Evolutionary conservation across 176 grass and related monocot species (phyloP).

Genomic region (Sorghum bicolor): DNA sequence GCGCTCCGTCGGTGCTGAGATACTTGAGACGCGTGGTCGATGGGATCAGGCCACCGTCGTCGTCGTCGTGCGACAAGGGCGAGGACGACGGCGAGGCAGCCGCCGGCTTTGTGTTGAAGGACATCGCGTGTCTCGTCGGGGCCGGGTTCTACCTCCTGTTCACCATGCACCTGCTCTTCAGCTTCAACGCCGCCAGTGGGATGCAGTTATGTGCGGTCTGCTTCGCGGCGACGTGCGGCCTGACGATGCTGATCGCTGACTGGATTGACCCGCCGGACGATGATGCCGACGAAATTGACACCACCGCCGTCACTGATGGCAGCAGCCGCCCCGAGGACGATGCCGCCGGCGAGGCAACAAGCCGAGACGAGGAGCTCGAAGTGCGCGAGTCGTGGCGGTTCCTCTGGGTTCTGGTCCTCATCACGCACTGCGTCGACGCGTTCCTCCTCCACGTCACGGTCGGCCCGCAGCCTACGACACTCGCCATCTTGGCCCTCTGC

Average conservation of each 20-base stretch:
- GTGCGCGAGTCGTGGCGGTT: neutral
- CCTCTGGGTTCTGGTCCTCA: neutral
- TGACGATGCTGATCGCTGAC: neutral
- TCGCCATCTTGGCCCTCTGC: neutral
- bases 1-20: neutral
- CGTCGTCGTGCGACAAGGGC: neutral
- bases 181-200: neutral
- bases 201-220: neutral
- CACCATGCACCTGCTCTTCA: neutral
- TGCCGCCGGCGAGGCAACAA: neutral
- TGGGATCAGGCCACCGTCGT: neutral
- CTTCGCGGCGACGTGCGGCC: neutral
- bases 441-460: neutral
- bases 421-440: neutral
- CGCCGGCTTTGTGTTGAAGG: neutral
- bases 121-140: neutral
- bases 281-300: neutral
- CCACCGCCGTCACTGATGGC: neutral
- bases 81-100: fast-evolving
- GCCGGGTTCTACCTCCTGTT: neutral
- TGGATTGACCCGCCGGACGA: neutral
- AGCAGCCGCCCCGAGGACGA: too few relatives aligned
- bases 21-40: neutral
- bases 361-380: neutral
- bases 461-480: neutral